phyloP scores from a whole-genome alignment of 108 stramenopile genomes.

The Fragilaria radians region DNA sequence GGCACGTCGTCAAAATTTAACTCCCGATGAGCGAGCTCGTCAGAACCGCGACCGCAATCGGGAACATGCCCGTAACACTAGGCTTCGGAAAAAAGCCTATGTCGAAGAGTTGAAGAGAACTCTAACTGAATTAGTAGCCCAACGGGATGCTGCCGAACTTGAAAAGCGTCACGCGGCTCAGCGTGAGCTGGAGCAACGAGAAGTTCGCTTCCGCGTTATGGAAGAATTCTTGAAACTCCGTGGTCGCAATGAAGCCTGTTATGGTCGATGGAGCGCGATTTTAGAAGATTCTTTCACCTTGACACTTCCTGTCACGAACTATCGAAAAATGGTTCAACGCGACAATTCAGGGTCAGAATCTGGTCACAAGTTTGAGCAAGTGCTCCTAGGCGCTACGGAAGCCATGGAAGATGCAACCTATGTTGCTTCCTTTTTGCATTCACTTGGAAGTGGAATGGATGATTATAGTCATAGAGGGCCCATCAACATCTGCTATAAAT shows the following conservation, averaged over 20 bases:
- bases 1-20: conserved; percentile 61
- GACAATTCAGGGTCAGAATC: conserved; percentile 5
- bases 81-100: conserved; percentile 95
- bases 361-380: conserved; percentile 44
- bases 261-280: conserved; percentile 77
- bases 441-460: conserved; percentile 24
- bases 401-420: conserved; percentile 63
- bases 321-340: conserved; percentile 45
- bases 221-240: conserved; percentile 82
- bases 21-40: conserved; percentile 81
- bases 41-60: conserved; percentile 94
- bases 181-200: conserved; percentile 68
- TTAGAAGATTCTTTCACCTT: conserved; percentile 71
- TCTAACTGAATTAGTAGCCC: conserved; percentile 70
- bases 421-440: conserved; percentile 48
- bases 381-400: conserved; percentile 45
- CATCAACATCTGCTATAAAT: conserved; percentile 45
- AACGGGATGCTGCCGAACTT: conserved; percentile 65
- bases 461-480: conserved; percentile 1
- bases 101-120: conserved; percentile 88
- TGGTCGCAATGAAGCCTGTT: conserved; percentile 57
- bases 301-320: conserved; percentile 59
- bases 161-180: conserved; percentile 57
- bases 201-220: conserved; percentile 78
- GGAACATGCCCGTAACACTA: conserved; percentile 95